phyloP scores from a whole-genome alignment of 208 protist species.

The Trichomonas gallinae region DNA sequence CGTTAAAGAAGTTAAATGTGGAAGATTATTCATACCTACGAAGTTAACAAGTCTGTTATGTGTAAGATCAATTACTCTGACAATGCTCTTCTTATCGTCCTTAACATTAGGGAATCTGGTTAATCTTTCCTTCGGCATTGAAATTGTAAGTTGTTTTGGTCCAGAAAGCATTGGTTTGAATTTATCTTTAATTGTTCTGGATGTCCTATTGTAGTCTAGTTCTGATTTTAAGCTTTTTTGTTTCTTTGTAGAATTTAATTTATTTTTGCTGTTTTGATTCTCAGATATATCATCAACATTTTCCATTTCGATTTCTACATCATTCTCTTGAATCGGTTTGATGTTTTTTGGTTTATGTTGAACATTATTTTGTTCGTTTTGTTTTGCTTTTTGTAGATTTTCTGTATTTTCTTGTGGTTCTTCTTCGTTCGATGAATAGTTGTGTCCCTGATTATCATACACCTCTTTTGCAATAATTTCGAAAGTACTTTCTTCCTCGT shows the following conservation, averaged over 20 bases:
- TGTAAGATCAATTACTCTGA: neutral
- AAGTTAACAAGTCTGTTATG: neutral
- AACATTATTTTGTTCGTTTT: no score
- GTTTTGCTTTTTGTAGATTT: neutral
- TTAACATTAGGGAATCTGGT: neutral
- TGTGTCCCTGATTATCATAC: neutral
- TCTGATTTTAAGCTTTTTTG: neutral
- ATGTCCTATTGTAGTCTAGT: neutral
- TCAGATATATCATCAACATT: neutral
- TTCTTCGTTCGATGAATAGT: neutral
- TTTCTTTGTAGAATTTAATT: neutral
- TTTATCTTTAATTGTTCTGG: neutral
- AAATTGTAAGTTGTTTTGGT: neutral
- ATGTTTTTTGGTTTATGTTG: no score
- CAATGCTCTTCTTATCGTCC: neutral
- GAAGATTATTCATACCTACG: neutral
- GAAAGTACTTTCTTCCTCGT: neutral
- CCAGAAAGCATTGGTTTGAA: neutral
- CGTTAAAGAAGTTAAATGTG: neutral
- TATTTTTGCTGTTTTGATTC: neutral
- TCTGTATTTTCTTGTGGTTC: neutral
- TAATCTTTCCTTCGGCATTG: neutral
- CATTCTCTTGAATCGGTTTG: neutral
- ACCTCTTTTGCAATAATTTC: neutral
- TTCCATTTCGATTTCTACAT: neutral